Base-by-base conservation (phyloP, 2,329 filamentous ascomycete genomes). In the Didymella pomorum region DNA sequence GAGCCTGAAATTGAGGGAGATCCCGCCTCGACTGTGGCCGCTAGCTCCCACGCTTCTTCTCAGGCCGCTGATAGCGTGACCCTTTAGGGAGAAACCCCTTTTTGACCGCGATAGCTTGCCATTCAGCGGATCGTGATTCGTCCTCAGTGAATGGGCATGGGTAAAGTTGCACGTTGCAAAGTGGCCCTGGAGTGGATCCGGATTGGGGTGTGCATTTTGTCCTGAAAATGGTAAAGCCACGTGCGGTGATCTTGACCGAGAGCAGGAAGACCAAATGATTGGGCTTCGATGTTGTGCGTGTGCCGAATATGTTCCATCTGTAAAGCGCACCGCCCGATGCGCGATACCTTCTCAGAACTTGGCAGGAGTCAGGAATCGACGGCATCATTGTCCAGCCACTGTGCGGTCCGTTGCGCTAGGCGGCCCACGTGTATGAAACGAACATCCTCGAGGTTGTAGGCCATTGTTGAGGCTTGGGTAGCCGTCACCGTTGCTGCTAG, bases 21-120 rank as follows among this genome's bases (percentile, higher is more conserved):
- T 61, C 61, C 44, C 37, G 28, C 37, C 44, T 58, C 43, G 14
- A n/a, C 33, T 47, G 39, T 37, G 39, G 51, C 39, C 52, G 41
- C 54, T 58, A 51, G 37, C 42, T 37, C 33, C 8, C 47, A 37
- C 28, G 18, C 48, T 55, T 47, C 33, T 25, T 42, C 43, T 23
- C 28, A 50, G 29, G 43, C 43, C 35, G 39, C 25, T 20, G 23
- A 43, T 58, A 46, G 56, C 49, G 44, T 54, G 44, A 53, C 39
- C 28, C 1, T 51, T 43, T 29, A 25, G 44, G 52, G 46, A 41
- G 26, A 29, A 53, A 41, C 44, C 49, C 48, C 46, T 53, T 57
- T 57, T 48, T 53, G 33, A 21, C 18, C 31, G 16, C 41, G 28
- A 46, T 23, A 57, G 45, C 35, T 57, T 57, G 45, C 37, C 29